Conservation (phyloP, 1,139 yeast genomes). For the Hemisphaericaspora xylanilytica region DNA sequence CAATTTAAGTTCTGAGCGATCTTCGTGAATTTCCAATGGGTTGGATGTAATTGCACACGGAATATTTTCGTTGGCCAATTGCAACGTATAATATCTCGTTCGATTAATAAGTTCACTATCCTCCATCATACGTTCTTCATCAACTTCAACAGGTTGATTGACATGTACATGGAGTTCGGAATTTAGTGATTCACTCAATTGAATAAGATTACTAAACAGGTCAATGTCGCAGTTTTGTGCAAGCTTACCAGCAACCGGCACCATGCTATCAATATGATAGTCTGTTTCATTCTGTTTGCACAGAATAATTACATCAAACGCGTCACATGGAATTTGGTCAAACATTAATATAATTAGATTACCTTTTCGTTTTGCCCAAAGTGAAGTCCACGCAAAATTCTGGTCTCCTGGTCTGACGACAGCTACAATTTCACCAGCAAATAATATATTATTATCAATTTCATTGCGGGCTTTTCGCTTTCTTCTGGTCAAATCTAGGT, state of each 20-base stretch:
- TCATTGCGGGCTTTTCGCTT: constrained; percentile 6
- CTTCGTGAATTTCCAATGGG: constrained; percentile 45
- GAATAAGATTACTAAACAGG: constrained; percentile 20
- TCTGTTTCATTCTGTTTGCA: constrained; percentile 18
- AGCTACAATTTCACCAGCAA: constrained; percentile 59
- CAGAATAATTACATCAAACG: constrained; percentile 58
- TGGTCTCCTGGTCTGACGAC: constrained; percentile 49
- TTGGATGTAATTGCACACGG: constrained; percentile 74
- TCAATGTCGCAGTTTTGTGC: constrained; percentile 23
- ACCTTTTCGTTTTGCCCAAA: constrained; percentile 83
- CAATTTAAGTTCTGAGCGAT: constrained; percentile 45
- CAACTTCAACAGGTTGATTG: constrained; percentile 10
- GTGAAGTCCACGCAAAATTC: constrained; percentile 69
- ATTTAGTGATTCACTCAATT: constrained; percentile 34
- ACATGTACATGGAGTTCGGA: constrained; percentile 24
- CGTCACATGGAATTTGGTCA: constrained; percentile 84
- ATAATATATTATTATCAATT: constrained; percentile 31
- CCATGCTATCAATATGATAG: constrained; percentile 33
- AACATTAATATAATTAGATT: constrained; percentile 77
- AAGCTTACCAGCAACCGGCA: constrained; percentile 44
- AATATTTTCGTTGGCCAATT: constrained; percentile 41
- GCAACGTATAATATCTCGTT: constrained; percentile 62
- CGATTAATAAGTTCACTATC: constrained; percentile 53
- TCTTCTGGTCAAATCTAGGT: constrained; percentile 6
- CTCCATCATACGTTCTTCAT: constrained; percentile 22